Conservation (phyloP, 257 asterid genomes). For the Nicotiana noctiflora region DNA sequence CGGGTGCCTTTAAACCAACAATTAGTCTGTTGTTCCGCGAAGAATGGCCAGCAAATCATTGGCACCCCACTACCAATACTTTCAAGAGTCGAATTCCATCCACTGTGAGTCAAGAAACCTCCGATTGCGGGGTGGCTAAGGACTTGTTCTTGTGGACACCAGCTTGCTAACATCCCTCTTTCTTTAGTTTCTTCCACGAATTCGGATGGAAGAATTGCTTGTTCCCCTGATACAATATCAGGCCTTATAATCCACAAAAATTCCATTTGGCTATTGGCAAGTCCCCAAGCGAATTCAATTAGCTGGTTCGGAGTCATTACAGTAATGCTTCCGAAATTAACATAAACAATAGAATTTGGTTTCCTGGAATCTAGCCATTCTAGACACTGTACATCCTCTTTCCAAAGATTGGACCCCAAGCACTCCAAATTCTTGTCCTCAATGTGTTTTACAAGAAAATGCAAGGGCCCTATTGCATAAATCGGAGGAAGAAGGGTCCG, state of each 20-base stretch:
- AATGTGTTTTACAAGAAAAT: neutral
- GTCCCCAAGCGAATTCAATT: slow-evolving; percentile 19
- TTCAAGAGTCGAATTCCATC: slow-evolving; percentile 21
- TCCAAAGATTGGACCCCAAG: slow-evolving; percentile 14
- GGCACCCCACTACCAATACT: slow-evolving; percentile 17
- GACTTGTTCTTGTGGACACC: slow-evolving; percentile 21
- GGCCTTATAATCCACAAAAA: slow-evolving; percentile 23
- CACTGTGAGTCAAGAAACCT: slow-evolving; percentile 17
- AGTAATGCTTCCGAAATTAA: slow-evolving; percentile 14
- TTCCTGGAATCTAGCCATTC: slow-evolving; percentile 13
- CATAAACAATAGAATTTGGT: slow-evolving; percentile 10
- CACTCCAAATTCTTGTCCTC: neutral
- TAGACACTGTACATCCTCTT: slow-evolving; percentile 4
- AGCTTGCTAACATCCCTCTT: slow-evolving; percentile 15
- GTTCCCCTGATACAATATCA: slow-evolving; percentile 14
- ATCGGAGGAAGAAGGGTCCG: neutral
- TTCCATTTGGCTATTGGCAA: slow-evolving; percentile 5
- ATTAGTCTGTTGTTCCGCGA: slow-evolving; percentile 14
- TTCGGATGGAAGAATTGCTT: slow-evolving; percentile 11
- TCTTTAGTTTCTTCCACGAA: slow-evolving; percentile 11
- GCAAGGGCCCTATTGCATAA: slow-evolving; percentile 9
- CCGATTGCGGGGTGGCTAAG: slow-evolving; percentile 11
- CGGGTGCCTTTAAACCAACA: slow-evolving; percentile 7
- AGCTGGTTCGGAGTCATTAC: slow-evolving; percentile 8
- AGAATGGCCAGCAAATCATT: slow-evolving; percentile 24